Conservation (phyloP, 768 basidiomycete species). For the Astraeus odoratus region DNA sequence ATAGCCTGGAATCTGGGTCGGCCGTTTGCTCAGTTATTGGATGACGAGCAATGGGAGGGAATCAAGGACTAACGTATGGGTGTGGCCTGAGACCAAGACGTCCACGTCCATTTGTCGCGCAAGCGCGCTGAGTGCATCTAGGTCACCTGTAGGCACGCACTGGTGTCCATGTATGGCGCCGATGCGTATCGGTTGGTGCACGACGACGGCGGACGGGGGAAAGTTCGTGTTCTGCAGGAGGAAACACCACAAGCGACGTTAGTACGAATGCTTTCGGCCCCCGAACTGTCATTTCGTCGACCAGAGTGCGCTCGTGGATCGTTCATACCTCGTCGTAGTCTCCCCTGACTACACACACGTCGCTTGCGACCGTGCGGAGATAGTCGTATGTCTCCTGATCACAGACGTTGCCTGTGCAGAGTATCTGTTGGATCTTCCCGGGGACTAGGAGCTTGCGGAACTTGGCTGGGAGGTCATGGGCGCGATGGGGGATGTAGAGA, state of each 20-base stretch:
- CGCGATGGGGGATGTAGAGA: slow-evolving; percentile 88
- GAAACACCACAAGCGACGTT: not conserved
- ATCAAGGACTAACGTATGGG: slow-evolving; percentile 71
- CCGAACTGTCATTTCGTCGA: not conserved
- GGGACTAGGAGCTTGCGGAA: slow-evolving; percentile 95
- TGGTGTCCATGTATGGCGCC: slow-evolving; percentile 95
- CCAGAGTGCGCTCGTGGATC: not conserved
- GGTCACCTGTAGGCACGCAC: slow-evolving; percentile 84
- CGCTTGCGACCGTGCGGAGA: slow-evolving; percentile 86
- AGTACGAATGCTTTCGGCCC: not conserved
- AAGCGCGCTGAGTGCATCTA: slow-evolving; percentile 81
- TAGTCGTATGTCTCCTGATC: slow-evolving; percentile 98
- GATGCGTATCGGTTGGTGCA: slow-evolving; percentile 81
- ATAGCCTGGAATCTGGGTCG: slow-evolving; percentile 80
- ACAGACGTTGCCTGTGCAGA: slow-evolving; percentile 96
- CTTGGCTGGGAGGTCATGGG: slow-evolving; percentile 87
- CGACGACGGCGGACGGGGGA: slow-evolving; percentile 73
- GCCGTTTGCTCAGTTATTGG: not conserved
- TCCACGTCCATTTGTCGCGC: slow-evolving; percentile 98
- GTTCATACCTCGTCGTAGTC: slow-evolving; percentile 90
- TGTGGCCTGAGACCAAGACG: slow-evolving; percentile 88
- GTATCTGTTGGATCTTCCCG: slow-evolving; percentile 96
- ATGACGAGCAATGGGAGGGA: not conserved
- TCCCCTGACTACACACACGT: slow-evolving; percentile 86
- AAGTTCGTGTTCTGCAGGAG: slow-evolving; percentile 56